phyloP scores from a whole-genome alignment of 2,329 filamentous ascomycete species.

The Cercospora zeae-maydis region DNA sequence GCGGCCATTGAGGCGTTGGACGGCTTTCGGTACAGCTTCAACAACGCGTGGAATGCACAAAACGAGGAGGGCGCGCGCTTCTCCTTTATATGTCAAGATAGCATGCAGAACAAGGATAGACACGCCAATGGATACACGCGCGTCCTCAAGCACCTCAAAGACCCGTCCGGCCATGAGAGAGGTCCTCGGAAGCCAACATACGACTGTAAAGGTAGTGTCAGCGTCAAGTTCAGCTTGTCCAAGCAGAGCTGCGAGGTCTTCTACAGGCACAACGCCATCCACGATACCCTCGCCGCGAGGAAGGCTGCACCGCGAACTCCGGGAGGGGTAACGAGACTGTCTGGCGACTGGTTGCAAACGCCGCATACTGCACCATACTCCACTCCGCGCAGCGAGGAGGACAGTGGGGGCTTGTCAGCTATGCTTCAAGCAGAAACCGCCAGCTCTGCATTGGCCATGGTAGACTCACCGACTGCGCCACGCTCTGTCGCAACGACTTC shows the following conservation, averaged over 20 bases:
- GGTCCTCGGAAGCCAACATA: conserved; percentile 44
- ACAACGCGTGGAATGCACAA: conserved; percentile 48
- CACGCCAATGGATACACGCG: conserved; percentile 42
- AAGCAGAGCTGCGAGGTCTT: conserved; percentile 44
- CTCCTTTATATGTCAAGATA: conserved; percentile 51
- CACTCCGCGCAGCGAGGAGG: background rate
- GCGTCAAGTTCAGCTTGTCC: conserved; percentile 47
- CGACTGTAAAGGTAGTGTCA: conserved; percentile 48
- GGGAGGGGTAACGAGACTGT: background rate
- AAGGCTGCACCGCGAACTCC: conserved; percentile 38
- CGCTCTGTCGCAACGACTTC: conserved; percentile 1
- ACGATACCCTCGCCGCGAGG: conserved; percentile 47
- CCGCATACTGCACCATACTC: background rate
- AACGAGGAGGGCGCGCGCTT: conserved; percentile 47
- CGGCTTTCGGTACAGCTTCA: conserved; percentile 49
- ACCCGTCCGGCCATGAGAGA: conserved; percentile 21
- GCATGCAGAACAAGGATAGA: conserved; percentile 50
- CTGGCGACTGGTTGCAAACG: conserved; percentile 1
- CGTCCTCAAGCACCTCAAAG: conserved; percentile 29
- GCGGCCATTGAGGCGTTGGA: conserved; percentile 45
- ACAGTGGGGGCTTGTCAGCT: conserved; percentile 20
- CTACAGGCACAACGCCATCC: conserved; percentile 47
- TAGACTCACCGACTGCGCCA: conserved; percentile 4
- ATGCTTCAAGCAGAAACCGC: conserved; percentile 19
- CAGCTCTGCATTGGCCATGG: conserved; percentile 13